Percentiles rank a stretch among this genome's conserved stretches.
phyloP scores from a whole-genome alignment of 2,329 filamentous ascomycete genomes.

The Sclerotinia minor region DNA sequence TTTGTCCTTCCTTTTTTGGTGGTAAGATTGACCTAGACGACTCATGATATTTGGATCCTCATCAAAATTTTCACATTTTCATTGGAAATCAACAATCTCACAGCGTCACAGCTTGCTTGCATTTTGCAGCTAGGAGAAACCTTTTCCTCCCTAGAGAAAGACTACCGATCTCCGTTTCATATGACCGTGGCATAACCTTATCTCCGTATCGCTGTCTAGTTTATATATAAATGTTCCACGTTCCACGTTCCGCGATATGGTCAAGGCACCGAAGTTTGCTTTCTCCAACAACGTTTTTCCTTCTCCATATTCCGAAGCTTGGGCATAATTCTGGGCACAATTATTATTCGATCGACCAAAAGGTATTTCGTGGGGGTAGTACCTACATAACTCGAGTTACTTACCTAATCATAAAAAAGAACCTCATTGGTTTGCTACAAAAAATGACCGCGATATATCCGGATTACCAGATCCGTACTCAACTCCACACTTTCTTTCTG shows the following conservation, averaged over 20 bases:
- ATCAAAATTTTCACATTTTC: neutral
- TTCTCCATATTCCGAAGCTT: neutral
- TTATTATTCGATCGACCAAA: neutral
- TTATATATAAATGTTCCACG: constrained; percentile 8
- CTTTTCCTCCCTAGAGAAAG: neutral
- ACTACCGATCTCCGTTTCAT: neutral
- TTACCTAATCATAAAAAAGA: too few relatives aligned
- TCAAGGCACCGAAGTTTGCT: constrained; percentile 2
- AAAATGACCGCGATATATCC: constrained; percentile 6
- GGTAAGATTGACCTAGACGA: neutral
- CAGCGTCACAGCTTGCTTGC: too few relatives aligned
- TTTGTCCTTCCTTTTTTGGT: constrained; percentile 1
- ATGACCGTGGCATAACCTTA: too few relatives aligned
- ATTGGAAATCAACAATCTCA: constrained; percentile 10
- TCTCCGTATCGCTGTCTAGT: neutral
- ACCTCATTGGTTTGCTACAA: neutral
- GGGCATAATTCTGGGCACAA: neutral
- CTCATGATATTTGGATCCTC: neutral
- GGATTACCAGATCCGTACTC: constrained; percentile 1
- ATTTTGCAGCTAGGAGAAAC: neutral
- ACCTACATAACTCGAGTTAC: too few relatives aligned
- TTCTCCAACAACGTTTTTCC: neutral
- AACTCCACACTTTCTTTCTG: neutral
- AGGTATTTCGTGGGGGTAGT: neutral
- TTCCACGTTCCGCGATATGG: neutral